phyloP scores from a whole-genome alignment of 371 early-diverging fungal species.

The Mortierella sp. region DNA sequence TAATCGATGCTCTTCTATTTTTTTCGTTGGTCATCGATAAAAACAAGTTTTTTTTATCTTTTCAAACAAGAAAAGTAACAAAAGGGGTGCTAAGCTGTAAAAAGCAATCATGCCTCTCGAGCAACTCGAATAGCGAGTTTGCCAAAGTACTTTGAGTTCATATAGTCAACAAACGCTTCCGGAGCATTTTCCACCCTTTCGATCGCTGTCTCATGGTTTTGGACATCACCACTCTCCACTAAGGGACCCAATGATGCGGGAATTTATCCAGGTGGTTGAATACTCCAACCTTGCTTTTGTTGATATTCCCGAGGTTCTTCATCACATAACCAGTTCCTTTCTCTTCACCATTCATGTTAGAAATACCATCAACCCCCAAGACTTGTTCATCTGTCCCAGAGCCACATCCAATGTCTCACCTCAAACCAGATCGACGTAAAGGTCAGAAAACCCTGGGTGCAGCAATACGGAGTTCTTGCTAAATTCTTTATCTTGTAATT shows the following conservation, averaged over 20 bases:
- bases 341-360: not conserved
- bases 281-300: not conserved
- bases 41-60: too few species aligned
- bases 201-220: not conserved
- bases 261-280: not conserved
- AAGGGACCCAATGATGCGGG: not conserved
- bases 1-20: too few species aligned
- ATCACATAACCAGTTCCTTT: too few species aligned
- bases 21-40: too few species aligned
- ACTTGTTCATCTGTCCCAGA: not conserved
- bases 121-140: too few species aligned
- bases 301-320: not conserved
- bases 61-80: not conserved
- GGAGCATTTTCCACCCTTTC: constrained; percentile 4
- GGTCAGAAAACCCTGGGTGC: constrained; percentile 75
- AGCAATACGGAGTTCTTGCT: constrained; percentile 45
- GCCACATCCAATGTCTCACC: constrained; percentile 58
- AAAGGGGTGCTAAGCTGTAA: not conserved
- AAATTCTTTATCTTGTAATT: constrained; percentile 74
- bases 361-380: not conserved
- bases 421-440: constrained; percentile 77
- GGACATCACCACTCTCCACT: not conserved
- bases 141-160: not conserved
- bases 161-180: not conserved
- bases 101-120: not conserved